These are phyloP conservation scores for Citrus sp. DNA, from an alignment of 345 rosid species.

Conservation along the genomic window DNA sequence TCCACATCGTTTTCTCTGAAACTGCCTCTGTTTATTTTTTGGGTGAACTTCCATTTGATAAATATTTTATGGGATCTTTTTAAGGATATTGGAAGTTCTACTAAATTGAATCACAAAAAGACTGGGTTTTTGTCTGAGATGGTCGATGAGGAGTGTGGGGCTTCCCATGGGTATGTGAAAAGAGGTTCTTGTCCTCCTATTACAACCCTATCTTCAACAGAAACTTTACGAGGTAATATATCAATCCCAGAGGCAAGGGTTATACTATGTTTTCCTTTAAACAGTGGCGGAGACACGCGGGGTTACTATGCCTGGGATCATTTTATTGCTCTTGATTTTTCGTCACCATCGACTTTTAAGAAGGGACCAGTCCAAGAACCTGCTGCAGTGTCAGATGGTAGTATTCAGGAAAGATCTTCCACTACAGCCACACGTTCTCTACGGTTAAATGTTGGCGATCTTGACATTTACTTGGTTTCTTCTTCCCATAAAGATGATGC, in stretches of 20 bases:
- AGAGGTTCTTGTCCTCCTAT: conserved; percentile 25
- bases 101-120: conserved; percentile 22
- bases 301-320: conserved; percentile 48
- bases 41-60: conserved; percentile 65
- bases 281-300: conserved; percentile 31
- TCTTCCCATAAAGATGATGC: conserved; percentile 31
- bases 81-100: conserved; percentile 45
- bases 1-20: conserved; percentile 53
- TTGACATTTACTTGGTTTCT: conserved; percentile 57
- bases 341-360: conserved; percentile 35
- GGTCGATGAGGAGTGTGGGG: conserved; percentile 17
- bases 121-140: conserved; percentile 18
- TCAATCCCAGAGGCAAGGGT: conserved; percentile 62
- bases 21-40: conserved; percentile 59
- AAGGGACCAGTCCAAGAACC: conserved; percentile 23
- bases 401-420: conserved; percentile 37
- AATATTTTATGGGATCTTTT: conserved; percentile 50
- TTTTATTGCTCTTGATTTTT: conserved; percentile 67
- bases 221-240: conserved; percentile 53
- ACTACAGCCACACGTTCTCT: conserved; percentile 43
- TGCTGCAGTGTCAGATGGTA: conserved; percentile 28
- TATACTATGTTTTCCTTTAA: conserved; percentile 69
- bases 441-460: conserved; percentile 50
- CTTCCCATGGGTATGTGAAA: conserved; percentile 23
- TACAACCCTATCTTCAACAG: conserved; percentile 32